Percentiles rank a stretch among this genome's conserved stretches.
phyloP scores from a whole-genome alignment of 306 rosid species.

The Benincasa hispida region DNA sequence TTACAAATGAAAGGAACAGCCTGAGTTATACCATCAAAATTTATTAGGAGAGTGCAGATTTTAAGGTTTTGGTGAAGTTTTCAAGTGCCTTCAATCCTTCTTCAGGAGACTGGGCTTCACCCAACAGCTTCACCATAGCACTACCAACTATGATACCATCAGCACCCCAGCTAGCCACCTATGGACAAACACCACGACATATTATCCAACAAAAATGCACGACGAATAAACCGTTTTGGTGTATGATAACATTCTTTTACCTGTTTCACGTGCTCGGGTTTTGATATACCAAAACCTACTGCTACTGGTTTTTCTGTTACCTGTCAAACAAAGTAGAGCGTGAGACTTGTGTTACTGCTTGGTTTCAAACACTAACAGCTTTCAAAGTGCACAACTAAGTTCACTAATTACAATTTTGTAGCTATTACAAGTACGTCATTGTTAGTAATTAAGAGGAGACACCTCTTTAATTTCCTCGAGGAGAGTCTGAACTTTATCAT shows the following conservation, averaged over 20 bases:
- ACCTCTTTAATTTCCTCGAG: conserved; percentile 72
- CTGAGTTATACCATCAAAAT: not conserved
- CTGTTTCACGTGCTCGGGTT: conserved; percentile 76
- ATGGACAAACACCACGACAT: not conserved
- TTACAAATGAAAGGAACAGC: not conserved
- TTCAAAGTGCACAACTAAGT: not conserved
- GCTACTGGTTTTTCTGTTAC: conserved; percentile 78
- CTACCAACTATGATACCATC: conserved; percentile 94
- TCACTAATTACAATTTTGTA: not conserved
- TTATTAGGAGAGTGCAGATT: not conserved
- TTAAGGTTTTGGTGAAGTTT: conserved; percentile 37
- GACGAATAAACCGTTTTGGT: not conserved
- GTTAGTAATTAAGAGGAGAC: conserved; percentile 10
- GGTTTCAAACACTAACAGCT: not conserved
- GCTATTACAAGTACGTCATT: not conserved
- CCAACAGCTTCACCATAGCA: conserved; percentile 75
- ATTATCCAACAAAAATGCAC: not conserved
- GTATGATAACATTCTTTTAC: conserved; percentile 15
- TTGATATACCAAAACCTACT: conserved; percentile 93
- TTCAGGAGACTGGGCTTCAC: conserved; percentile 64
- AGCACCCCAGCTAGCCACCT: conserved; percentile 90
- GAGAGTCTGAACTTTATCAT: conserved; percentile 44
- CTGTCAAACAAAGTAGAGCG: conserved; percentile 16
- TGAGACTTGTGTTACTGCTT: not conserved
- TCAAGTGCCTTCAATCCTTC: conserved; percentile 76